These are phyloP conservation scores for Chaetomiaceae sp. DNA, from an alignment of 2,329 filamentous ascomycete genomes.

Conservation along the genomic window DNA sequence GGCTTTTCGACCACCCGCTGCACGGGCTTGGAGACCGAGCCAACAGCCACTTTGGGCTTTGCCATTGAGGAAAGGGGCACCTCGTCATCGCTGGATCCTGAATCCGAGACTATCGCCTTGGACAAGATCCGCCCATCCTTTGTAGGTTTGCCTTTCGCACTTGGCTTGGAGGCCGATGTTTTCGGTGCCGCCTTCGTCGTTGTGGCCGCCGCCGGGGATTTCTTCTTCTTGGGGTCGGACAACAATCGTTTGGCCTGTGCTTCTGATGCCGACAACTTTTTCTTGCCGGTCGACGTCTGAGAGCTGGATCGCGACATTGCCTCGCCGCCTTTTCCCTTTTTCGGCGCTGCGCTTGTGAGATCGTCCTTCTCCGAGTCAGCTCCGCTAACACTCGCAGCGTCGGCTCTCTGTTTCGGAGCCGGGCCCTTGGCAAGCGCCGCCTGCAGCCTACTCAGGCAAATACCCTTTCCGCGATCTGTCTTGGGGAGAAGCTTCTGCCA, in stretches of 20 bases:
- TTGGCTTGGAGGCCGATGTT: slow-evolving; percentile 41
- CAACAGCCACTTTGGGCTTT: slow-evolving; percentile 21
- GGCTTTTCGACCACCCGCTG: slow-evolving; percentile 29
- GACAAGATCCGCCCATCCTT: slow-evolving; percentile 48
- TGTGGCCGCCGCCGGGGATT: slow-evolving; percentile 29
- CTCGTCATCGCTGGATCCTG: slow-evolving; percentile 51
- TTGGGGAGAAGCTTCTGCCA: slow-evolving; percentile 59
- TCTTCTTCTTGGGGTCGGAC: slow-evolving; percentile 41
- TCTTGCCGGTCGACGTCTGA: slow-evolving; percentile 49
- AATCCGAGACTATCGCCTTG: slow-evolving; percentile 53
- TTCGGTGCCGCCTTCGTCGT: slow-evolving; percentile 38
- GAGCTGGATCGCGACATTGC: slow-evolving; percentile 29
- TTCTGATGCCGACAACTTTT: slow-evolving; percentile 52
- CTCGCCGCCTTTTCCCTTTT: slow-evolving; percentile 40
- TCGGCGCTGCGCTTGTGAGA: slow-evolving; percentile 32
- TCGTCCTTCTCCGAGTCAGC: slow-evolving; percentile 30
- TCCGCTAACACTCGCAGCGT: slow-evolving; percentile 42
- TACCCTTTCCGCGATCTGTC: slow-evolving; percentile 56
- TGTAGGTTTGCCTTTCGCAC: slow-evolving; percentile 35
- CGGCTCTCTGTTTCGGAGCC: slow-evolving; percentile 49
- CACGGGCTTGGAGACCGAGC: slow-evolving; percentile 15
- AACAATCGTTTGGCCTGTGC: slow-evolving; percentile 54
- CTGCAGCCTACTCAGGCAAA: slow-evolving; percentile 58
- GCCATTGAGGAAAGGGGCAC: slow-evolving; percentile 40
- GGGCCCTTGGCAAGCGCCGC: slow-evolving; percentile 52